Evolutionary conservation across 805 yeast genomes (phyloP).

Genomic region (Myxozyma vanderwaltii): DNA sequence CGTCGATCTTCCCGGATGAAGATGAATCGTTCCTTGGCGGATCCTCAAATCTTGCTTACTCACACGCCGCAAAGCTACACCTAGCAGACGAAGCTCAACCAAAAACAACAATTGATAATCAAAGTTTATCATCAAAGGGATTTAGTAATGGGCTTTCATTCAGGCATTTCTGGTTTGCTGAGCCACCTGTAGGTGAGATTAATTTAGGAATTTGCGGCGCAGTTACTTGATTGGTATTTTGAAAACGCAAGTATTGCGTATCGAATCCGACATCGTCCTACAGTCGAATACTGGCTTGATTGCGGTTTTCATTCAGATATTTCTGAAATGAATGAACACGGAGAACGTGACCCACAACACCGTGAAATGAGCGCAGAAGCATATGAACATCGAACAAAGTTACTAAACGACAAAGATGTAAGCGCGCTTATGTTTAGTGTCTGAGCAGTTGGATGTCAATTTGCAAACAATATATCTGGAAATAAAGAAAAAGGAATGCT

Average conservation of each 20-base stretch:
- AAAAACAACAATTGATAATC: background rate
- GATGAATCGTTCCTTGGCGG: background rate
- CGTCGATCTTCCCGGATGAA: too few species aligned
- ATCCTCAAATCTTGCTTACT: conserved; percentile 1
- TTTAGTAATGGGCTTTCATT: background rate
- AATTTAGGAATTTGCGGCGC: conserved; percentile 15
- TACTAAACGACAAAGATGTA: conserved; percentile 7
- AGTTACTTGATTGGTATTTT: conserved; percentile 23
- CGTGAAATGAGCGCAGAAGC: background rate
- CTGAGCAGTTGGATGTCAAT: conserved; percentile 26
- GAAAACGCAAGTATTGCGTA: conserved; percentile 28
- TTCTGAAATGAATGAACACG: background rate
- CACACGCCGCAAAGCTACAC: background rate
- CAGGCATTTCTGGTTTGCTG: conserved; percentile 1
- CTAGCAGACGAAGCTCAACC: background rate
- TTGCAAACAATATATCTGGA: conserved; percentile 5
- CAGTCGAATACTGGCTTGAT: conserved; percentile 18
- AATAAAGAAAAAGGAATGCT: background rate
- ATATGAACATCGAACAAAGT: background rate
- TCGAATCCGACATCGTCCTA: conserved; percentile 21
- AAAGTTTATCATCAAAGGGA: background rate
- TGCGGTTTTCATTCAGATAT: conserved; percentile 18
- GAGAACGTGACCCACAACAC: background rate
- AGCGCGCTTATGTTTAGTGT: conserved; percentile 23
- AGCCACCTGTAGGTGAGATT: conserved; percentile 7